phyloP scores from a whole-genome alignment of 805 yeast genomes.

The Ogataea neopini region DNA sequence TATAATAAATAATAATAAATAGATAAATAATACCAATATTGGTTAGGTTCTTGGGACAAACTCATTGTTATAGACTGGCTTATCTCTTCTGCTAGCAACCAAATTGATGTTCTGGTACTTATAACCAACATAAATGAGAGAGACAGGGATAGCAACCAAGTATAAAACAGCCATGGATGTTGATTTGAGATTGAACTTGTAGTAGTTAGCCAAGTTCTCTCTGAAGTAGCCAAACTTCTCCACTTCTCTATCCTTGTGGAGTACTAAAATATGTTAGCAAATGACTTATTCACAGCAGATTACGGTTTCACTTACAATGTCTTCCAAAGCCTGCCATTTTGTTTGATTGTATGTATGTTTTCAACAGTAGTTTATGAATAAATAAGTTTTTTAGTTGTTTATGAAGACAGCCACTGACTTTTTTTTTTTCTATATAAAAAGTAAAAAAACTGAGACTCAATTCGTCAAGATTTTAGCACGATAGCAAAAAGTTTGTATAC shows the following conservation, averaged over 20 bases:
- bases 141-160: slow-evolving; percentile 35
- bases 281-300: background rate
- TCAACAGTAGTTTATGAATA: too few relatives aligned
- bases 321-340: slow-evolving; percentile 37
- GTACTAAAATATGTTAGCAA: slow-evolving; percentile 25
- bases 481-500: background rate
- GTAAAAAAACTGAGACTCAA: background rate
- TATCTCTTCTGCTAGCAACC: slow-evolving; percentile 34
- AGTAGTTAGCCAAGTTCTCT: slow-evolving; percentile 33
- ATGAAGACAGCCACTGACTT: background rate
- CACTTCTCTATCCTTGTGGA: slow-evolving; percentile 34
- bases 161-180: slow-evolving; percentile 31
- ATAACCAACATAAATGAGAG: slow-evolving; percentile 34
- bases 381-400: too few relatives aligned
- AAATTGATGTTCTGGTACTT: slow-evolving; percentile 31
- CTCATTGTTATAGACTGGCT: slow-evolving; percentile 28
- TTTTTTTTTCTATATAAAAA: background rate
- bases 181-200: slow-evolving; percentile 34
- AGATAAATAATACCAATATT: background rate
- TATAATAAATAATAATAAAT: slow-evolving; percentile 6
- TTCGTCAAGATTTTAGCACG: background rate
- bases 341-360: background rate
- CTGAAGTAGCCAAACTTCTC: slow-evolving; percentile 34
- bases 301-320: slow-evolving; percentile 31
- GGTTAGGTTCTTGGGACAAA: slow-evolving; percentile 31